phyloP scores from a whole-genome alignment of 352 stramenopile species.

The Phytopythium oedochilum region DNA sequence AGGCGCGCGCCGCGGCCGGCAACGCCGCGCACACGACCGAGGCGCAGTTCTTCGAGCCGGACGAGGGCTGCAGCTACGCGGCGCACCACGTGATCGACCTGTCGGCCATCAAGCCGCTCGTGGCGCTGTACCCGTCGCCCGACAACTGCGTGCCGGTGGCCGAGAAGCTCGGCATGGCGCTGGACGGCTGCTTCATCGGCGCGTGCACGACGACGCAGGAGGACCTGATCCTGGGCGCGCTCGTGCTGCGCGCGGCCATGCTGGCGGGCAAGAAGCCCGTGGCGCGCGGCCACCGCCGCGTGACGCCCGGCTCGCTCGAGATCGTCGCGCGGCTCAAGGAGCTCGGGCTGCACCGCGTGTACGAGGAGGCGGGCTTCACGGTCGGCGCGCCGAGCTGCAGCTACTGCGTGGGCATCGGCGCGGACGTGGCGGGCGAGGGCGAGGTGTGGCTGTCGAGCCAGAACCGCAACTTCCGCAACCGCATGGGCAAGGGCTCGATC shows the following conservation, averaged over 20 bases:
- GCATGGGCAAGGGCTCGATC: slow-evolving; percentile 80
- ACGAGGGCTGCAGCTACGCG: slow-evolving; percentile 66
- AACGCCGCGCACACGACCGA: slow-evolving; percentile 65
- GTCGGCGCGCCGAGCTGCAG: slow-evolving; percentile 75
- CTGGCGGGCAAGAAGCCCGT: slow-evolving; percentile 52
- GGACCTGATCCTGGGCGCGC: slow-evolving; percentile 69
- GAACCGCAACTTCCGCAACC: slow-evolving; percentile 86
- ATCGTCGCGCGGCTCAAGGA: slow-evolving; percentile 62
- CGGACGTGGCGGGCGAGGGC: slow-evolving; percentile 62
- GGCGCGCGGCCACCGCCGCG: slow-evolving; percentile 45
- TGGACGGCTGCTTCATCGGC: slow-evolving; percentile 82
- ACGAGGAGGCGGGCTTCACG: slow-evolving; percentile 74
- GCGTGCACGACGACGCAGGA: slow-evolving; percentile 81
- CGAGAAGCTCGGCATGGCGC: slow-evolving; percentile 69
- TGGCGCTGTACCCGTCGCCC: slow-evolving; percentile 73
- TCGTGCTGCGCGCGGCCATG: slow-evolving; percentile 75
- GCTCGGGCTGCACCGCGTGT: slow-evolving; percentile 64
- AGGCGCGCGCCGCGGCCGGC: slow-evolving; percentile 6
- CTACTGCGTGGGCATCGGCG: slow-evolving; percentile 80
- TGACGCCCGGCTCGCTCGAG: slow-evolving; percentile 74
- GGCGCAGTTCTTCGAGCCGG: slow-evolving; percentile 63
- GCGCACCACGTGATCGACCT: slow-evolving; percentile 75
- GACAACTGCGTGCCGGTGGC: slow-evolving; percentile 73
- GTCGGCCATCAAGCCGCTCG: slow-evolving; percentile 44
- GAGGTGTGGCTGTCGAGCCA: slow-evolving; percentile 82